Evolutionary conservation across 495 filamentous ascomycete species (phyloP).

Genomic region (Neurospora discreta): DNA sequence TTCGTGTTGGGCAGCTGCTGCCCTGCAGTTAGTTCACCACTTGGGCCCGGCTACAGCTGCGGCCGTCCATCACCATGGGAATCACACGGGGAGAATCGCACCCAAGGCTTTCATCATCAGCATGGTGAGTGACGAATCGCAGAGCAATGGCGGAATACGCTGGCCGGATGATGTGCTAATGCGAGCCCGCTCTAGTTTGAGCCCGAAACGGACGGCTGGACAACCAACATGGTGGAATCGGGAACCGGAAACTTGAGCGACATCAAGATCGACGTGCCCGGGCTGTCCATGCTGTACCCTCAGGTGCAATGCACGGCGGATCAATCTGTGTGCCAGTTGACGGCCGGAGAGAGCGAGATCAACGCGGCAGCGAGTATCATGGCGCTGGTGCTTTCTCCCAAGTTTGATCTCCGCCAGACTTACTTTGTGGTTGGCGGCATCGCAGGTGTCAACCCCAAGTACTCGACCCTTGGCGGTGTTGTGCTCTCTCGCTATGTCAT

Average conservation of each 20-base stretch:
- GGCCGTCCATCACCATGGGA: neutral
- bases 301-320: slow-evolving; percentile 51
- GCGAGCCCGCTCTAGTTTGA: slow-evolving; percentile 39
- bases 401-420: slow-evolving; percentile 55
- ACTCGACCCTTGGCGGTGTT: slow-evolving; percentile 49
- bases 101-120: slow-evolving; percentile 63
- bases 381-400: slow-evolving; percentile 44
- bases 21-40: neutral
- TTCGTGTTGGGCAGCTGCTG: neutral
- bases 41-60: neutral
- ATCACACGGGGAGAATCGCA: slow-evolving; percentile 27
- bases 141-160: neutral
- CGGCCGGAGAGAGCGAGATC: slow-evolving; percentile 52
- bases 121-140: slow-evolving; percentile 38
- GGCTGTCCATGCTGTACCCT: slow-evolving; percentile 54
- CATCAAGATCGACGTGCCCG: slow-evolving; percentile 55
- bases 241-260: slow-evolving; percentile 42
- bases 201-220: slow-evolving; percentile 59
- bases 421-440: slow-evolving; percentile 68
- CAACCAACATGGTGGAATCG: slow-evolving; percentile 38
- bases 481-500: slow-evolving; percentile 58
- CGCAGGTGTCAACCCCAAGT: slow-evolving; percentile 58
- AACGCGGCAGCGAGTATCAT: slow-evolving; percentile 58
- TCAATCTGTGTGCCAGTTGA: slow-evolving; percentile 50
- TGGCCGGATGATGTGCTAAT: neutral